Evolutionary conservation across 257 asterid species (phyloP).

Genomic region (Gynochthodes officinalis): DNA sequence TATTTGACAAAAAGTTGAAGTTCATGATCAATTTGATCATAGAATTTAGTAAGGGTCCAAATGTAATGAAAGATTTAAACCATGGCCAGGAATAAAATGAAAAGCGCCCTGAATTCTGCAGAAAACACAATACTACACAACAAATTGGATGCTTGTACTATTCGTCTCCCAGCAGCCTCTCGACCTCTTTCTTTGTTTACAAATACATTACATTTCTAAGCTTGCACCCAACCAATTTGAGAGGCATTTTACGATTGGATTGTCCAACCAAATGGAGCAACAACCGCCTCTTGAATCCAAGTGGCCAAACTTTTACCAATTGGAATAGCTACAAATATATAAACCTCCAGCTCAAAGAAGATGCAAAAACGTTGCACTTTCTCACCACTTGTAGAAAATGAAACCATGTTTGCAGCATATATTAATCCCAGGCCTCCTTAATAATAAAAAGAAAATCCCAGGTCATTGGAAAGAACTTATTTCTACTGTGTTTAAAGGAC

Average conservation of each 20-base stretch:
- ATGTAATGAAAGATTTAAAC: too few species aligned
- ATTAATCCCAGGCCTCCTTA: too few species aligned
- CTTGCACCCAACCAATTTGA: background rate
- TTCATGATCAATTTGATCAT: too few species aligned
- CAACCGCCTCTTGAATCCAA: background rate
- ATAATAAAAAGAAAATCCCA: background rate
- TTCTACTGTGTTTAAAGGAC: background rate
- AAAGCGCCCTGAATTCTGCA: too few species aligned
- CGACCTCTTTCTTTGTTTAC: background rate
- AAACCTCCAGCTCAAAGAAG: background rate
- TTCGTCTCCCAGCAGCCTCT: too few species aligned
- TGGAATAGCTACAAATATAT: background rate
- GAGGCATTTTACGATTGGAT: background rate
- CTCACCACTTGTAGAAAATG: background rate
- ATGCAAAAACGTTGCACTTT: background rate
- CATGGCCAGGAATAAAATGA: too few species aligned
- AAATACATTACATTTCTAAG: background rate
- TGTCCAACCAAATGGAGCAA: background rate
- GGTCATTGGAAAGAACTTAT: background rate
- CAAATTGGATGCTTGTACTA: too few species aligned
- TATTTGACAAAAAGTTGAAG: too few species aligned
- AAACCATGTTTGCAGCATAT: too few species aligned
- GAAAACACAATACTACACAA: too few species aligned
- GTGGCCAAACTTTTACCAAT: background rate
- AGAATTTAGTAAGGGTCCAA: too few species aligned